A percentile compares a stretch with the other conserved stretches of the same genome.
Evolutionary conservation across 1,139 yeast genomes (phyloP).

Genomic region (Nakaseomyces nivariensis): DNA sequence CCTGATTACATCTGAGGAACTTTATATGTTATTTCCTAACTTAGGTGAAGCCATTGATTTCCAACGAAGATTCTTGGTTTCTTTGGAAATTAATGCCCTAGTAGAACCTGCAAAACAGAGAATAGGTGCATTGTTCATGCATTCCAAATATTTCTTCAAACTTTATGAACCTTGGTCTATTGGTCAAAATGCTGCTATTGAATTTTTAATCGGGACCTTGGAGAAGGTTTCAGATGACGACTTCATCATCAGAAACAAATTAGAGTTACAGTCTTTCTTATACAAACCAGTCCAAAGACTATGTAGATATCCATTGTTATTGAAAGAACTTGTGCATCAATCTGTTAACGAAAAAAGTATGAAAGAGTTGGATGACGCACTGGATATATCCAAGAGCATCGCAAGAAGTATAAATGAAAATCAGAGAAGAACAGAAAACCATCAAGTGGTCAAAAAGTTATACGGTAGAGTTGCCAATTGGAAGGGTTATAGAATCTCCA

Average conservation of each 20-base stretch:
- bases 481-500: conserved; percentile 81
- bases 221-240: conserved; percentile 20
- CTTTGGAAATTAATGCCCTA: conserved; percentile 77
- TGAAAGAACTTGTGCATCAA: conserved; percentile 63
- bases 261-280: conserved; percentile 81
- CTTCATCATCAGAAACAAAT: conserved; percentile 66
- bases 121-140: conserved; percentile 77
- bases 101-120: conserved; percentile 71
- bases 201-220: conserved; percentile 50
- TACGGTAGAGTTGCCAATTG: conserved; percentile 74
- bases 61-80: conserved; percentile 80
- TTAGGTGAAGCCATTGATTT: conserved; percentile 76
- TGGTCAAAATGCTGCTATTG: conserved; percentile 79
- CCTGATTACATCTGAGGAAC: conserved; percentile 65
- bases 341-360: conserved; percentile 47
- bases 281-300: conserved; percentile 92
- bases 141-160: conserved; percentile 74
- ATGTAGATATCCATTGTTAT: conserved; percentile 81
- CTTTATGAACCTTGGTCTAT: conserved; percentile 88
- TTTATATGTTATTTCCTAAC: conserved; percentile 81
- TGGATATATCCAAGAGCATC: conserved; percentile 56
- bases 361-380: conserved; percentile 61
- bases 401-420: conserved; percentile 91
- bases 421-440: conserved; percentile 84
- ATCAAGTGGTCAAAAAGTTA: conserved; percentile 57